A percentile compares a stretch with the other conserved stretches of the same genome.
Evolutionary conservation across 441 rosid species (phyloP).

Genomic region (Erodium moschatum): DNA sequence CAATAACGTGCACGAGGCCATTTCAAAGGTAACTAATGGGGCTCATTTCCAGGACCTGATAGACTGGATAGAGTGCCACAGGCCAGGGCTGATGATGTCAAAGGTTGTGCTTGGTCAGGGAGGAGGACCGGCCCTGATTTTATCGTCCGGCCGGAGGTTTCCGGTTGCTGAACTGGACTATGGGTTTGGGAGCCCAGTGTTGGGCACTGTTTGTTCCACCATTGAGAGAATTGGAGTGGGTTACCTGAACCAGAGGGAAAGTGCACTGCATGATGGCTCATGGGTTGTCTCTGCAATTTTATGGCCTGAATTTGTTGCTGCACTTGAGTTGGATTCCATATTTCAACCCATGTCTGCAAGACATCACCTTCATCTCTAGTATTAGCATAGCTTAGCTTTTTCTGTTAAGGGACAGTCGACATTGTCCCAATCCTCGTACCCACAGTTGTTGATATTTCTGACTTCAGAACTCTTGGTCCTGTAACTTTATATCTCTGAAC

Average conservation of each 20-base stretch:
- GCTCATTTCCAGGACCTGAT: slow-evolving; percentile 68
- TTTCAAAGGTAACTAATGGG: slow-evolving; percentile 41
- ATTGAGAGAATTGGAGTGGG: slow-evolving; percentile 60
- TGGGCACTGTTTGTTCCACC: slow-evolving; percentile 56
- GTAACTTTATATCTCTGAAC: too few species aligned
- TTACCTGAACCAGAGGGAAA: slow-evolving; percentile 73
- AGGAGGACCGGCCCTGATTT: slow-evolving; percentile 60
- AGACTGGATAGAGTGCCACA: slow-evolving; percentile 76
- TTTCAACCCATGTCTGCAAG: slow-evolving; percentile 61
- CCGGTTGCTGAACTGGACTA: slow-evolving; percentile 69
- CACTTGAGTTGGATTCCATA: slow-evolving; percentile 60
- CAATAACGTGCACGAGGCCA: slow-evolving; percentile 42
- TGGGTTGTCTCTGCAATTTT: slow-evolving; percentile 70
- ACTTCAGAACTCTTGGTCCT: too few species aligned
- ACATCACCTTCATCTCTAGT: slow-evolving; percentile 41
- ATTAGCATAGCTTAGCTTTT: neutral
- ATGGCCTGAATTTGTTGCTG: slow-evolving; percentile 66
- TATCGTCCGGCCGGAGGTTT: slow-evolving; percentile 67
- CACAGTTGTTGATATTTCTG: too few species aligned
- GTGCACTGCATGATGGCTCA: slow-evolving; percentile 56
- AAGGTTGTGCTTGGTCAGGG: slow-evolving; percentile 57
- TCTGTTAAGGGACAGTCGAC: too few species aligned
- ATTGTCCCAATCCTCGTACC: too few species aligned
- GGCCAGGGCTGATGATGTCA: slow-evolving; percentile 77
- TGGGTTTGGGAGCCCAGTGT: slow-evolving; percentile 62